A percentile compares a stretch with the other conserved stretches of the same genome.
Evolutionary conservation across 306 rosid species (phyloP).

Genomic region (Leucaena leucocephala): DNA sequence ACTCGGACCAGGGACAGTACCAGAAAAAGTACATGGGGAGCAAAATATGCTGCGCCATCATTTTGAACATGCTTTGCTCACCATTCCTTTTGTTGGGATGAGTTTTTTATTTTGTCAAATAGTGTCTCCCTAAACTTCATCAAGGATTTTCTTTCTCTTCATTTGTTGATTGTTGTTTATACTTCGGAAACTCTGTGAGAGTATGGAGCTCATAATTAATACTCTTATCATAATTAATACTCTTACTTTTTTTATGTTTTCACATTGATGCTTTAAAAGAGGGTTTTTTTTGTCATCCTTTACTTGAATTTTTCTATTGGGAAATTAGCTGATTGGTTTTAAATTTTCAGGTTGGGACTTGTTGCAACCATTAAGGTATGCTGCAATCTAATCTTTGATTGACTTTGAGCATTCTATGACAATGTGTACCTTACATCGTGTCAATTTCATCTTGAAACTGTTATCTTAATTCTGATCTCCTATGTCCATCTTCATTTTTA

Average conservation of each 20-base stretch:
- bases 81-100: background rate
- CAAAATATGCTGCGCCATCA: background rate
- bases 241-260: background rate
- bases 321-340: conserved; percentile 41
- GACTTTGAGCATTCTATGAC: background rate
- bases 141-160: background rate
- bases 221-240: conserved; percentile 1
- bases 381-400: conserved; percentile 15
- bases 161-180: conserved; percentile 3
- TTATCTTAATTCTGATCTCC: conserved; percentile 13
- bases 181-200: background rate
- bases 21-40: background rate
- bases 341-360: conserved; percentile 90
- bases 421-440: background rate
- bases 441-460: conserved; percentile 25
- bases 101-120: background rate
- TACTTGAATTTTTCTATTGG: conserved; percentile 8
- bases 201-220: background rate
- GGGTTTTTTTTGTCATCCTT: conserved; percentile 5
- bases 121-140: background rate
- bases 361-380: conserved; percentile 94
- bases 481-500: background rate
- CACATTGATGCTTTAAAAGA: background rate
- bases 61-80: background rate
- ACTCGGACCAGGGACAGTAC: background rate